Conservation (phyloP, 306 rosid species). For the Sindora glabra region DNA sequence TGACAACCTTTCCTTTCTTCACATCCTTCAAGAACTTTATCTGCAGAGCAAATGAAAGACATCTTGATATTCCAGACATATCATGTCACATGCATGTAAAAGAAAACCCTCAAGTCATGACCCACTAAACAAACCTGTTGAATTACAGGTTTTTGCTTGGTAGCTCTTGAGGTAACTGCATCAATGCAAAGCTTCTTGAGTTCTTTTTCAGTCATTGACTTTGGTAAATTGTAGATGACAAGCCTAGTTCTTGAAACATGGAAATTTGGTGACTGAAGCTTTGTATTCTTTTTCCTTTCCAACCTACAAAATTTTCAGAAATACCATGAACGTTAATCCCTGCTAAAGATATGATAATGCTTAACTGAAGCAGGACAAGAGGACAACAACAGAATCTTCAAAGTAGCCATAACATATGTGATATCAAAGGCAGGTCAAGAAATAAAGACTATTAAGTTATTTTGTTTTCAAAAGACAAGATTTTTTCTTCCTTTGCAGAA, state of each 20-base stretch:
- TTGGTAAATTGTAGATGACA: constrained; percentile 70
- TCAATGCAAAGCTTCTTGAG: constrained; percentile 78
- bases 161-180: constrained; percentile 83
- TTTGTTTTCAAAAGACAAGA: background rate
- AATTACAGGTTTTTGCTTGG: constrained; percentile 79
- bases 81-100: background rate
- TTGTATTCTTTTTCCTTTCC: constrained; percentile 61
- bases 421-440: constrained; percentile 2
- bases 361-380: background rate
- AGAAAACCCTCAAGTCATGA: background rate
- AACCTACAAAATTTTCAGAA: constrained; percentile 30
- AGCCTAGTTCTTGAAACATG: constrained; percentile 87
- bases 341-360: background rate
- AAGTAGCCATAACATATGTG: background rate
- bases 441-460: background rate
- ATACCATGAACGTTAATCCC: constrained; percentile 8
- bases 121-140: constrained; percentile 57
- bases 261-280: constrained; percentile 94
- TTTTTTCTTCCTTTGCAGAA: background rate
- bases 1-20: constrained; percentile 61
- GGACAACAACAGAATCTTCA: background rate
- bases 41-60: constrained; percentile 30
- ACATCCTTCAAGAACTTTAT: constrained; percentile 70
- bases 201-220: constrained; percentile 71
- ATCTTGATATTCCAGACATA: background rate